These are phyloP conservation scores for Cryoendolithus antarcticus DNA, from an alignment of 2,329 filamentous ascomycete species.

Conservation along the genomic window DNA sequence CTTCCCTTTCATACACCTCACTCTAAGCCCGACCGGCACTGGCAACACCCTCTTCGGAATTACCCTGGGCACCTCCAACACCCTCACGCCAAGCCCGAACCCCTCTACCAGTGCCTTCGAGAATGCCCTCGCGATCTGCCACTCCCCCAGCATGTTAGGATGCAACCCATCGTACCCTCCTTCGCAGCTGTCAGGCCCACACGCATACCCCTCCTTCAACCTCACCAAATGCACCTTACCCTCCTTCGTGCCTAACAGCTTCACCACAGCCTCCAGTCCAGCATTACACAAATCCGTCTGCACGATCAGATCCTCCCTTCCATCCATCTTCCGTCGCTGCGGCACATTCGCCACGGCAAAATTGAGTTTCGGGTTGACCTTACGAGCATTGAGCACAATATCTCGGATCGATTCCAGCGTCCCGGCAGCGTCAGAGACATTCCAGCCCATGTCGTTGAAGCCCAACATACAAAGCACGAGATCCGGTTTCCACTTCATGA, in stretches of 20 bases:
- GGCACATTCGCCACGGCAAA: slow-evolving; percentile 13
- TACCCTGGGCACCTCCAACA: slow-evolving; percentile 1
- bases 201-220: slow-evolving; percentile 22
- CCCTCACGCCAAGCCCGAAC: slow-evolving; percentile 4
- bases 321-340: slow-evolving; percentile 9
- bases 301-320: slow-evolving; percentile 10
- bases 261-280: slow-evolving; percentile 10
- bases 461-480: slow-evolving; percentile 14
- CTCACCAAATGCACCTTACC: slow-evolving; percentile 25
- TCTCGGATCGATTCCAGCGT: slow-evolving; percentile 14
- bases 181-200: slow-evolving; percentile 7
- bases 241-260: slow-evolving; percentile 13
- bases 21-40: slow-evolving; percentile 2
- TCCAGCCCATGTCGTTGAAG: slow-evolving; percentile 17
- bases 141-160: slow-evolving; percentile 30
- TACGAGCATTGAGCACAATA: slow-evolving; percentile 22
- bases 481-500: slow-evolving; percentile 22
- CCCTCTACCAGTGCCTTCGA: slow-evolving; percentile 17
- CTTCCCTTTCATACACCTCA: background rate
- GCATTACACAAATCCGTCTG: slow-evolving; percentile 12
- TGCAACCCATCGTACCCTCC: slow-evolving; percentile 32
- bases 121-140: slow-evolving; percentile 32
- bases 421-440: slow-evolving; percentile 9
- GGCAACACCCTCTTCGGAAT: slow-evolving; percentile 6
- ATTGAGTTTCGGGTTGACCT: slow-evolving; percentile 13